phyloP scores from a whole-genome alignment of 164 flowering plant genomes.

The Euptelea pleiosperma region DNA sequence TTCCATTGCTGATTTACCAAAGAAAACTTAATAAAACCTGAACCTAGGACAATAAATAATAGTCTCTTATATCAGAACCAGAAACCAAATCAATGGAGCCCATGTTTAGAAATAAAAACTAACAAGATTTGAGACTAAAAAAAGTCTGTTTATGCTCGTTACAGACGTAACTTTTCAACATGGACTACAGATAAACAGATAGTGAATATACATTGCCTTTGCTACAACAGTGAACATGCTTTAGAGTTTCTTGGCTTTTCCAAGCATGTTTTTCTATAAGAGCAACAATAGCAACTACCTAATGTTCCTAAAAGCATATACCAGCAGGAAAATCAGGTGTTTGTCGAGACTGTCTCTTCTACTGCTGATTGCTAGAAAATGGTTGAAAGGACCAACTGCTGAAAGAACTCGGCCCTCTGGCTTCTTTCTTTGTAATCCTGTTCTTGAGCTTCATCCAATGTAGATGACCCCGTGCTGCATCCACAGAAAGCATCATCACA shows the following conservation, averaged over 20 bases:
- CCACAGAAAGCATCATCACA: conserved; percentile 1
- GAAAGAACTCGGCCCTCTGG: conserved; percentile 50
- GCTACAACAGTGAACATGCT: not conserved
- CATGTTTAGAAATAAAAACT: too few relatives aligned
- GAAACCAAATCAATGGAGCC: too few relatives aligned
- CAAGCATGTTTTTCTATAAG: not conserved
- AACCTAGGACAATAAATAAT: too few relatives aligned
- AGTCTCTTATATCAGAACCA: too few relatives aligned
- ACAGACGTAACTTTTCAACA: not conserved
- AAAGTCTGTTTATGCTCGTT: too few relatives aligned
- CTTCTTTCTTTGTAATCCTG: conserved; percentile 44
- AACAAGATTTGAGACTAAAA: too few relatives aligned
- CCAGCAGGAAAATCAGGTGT: conserved; percentile 10
- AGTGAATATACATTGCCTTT: conserved; percentile 10
- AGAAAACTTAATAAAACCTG: too few relatives aligned
- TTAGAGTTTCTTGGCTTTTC: not conserved
- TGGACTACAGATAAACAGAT: conserved; percentile 5
- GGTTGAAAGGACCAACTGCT: conserved; percentile 56
- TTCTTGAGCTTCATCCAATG: conserved; percentile 27
- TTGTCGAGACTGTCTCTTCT: not conserved
- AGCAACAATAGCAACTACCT: conserved; percentile 7
- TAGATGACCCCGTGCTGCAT: conserved; percentile 37
- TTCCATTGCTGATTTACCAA: too few relatives aligned
- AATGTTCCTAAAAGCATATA: conserved; percentile 7
- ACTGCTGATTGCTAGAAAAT: conserved; percentile 33